Base-by-base conservation (phyloP, 2,329 filamentous ascomycete genomes). In the Pseudogymnoascus destructans region DNA sequence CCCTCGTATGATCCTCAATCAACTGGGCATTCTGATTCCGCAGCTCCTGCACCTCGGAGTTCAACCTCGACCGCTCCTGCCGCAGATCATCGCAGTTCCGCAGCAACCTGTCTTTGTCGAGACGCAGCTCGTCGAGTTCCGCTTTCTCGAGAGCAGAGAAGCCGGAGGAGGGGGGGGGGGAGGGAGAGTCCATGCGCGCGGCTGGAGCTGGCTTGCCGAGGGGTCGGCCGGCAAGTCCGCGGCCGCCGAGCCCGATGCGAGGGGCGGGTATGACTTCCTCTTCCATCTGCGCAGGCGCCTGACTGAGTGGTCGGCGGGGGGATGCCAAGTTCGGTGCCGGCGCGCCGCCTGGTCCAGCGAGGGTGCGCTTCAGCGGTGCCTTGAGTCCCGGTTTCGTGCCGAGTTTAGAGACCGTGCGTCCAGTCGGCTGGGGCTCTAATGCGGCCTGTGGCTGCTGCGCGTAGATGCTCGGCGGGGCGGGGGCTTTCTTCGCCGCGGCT, bases 21-120 rank as follows among this genome's bases (percentile, higher is more conserved):
- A 98, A 77, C 62, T 93, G 87, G 21, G 93, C 93, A 67, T 98
- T 98, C 70, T 96, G 89, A 66, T 95, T 95, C 73, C 96, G 95
- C 27, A 98, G 79, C 72, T 97, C 93, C 64, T 92, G 86, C 40
- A 97, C 86, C 70, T 96, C 89, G 0, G 89, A 93, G 60, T 84
- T 80, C 55, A 95, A 79, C 67, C 86, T 91, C 59, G 84, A 82
- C 62, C 89, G 85, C 68, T 96, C 92, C 52, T 88, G 81, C 58
- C 89, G 82, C 64, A 91, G 75, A 46, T 95, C 91, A 58, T 95
- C 89, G 8, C 84, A 81, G 63, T 89, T 81, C 58, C 84, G 82
- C 19, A 80, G 76, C 4, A 95, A 76, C 27, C 86, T 80, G 54
- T 96, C 91, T 65, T 92, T 91, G 61, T 95, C 85, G 10, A 84